These are phyloP conservation scores for Falciphora oryzae DNA, from an alignment of 2,329 filamentous ascomycete genomes.

Conservation along the genomic window DNA sequence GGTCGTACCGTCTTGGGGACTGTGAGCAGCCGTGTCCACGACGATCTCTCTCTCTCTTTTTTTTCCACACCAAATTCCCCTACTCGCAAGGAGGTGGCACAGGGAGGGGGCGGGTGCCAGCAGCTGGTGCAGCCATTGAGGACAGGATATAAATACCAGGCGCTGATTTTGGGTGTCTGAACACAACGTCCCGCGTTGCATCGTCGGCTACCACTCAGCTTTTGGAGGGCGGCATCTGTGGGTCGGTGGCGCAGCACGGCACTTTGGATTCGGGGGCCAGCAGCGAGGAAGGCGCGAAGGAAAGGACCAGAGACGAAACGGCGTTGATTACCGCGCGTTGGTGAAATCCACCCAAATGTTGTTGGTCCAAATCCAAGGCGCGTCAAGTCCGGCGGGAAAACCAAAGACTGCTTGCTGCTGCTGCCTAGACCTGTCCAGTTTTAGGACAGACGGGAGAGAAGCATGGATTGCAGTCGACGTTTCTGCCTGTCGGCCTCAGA, in stretches of 20 bases:
- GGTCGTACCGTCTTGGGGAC: too few species aligned
- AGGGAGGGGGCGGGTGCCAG: not conserved
- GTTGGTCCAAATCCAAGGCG: not conserved
- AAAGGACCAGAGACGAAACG: not conserved
- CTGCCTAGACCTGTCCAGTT: conserved; percentile 1
- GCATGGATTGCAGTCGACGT: not conserved
- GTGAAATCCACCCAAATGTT: not conserved
- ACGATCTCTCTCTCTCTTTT: too few species aligned
- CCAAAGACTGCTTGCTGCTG: not conserved
- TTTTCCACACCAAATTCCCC: too few species aligned
- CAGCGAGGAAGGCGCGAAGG: not conserved
- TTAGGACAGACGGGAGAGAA: not conserved
- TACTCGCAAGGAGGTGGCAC: not conserved
- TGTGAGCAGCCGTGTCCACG: too few species aligned
- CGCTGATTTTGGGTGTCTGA: not conserved
- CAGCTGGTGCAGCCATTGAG: not conserved
- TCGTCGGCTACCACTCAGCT: not conserved
- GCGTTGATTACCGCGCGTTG: not conserved
- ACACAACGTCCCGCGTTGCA: too few species aligned
- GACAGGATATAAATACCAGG: not conserved
- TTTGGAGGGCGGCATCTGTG: not conserved
- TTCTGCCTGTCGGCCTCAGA: not conserved
- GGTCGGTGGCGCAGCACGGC: not conserved
- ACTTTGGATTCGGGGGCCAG: not conserved
- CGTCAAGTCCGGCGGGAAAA: too few species aligned